Conservation (phyloP, 768 basidiomycete genomes). For the Boletus edulis region DNA sequence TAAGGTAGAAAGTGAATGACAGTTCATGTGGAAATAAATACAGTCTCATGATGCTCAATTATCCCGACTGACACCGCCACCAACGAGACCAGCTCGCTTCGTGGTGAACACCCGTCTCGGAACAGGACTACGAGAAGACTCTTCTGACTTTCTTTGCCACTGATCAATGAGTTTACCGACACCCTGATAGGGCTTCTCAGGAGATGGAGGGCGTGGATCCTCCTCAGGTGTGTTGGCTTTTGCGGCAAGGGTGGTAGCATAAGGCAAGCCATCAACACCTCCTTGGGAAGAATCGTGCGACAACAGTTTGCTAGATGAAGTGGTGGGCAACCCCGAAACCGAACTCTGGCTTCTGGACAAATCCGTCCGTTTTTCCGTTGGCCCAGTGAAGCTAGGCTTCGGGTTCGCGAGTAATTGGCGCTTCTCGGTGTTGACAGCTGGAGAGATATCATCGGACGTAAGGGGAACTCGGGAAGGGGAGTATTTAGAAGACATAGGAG, state of each 20-base stretch:
- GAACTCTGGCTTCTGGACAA: constrained; percentile 12
- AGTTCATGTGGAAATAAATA: constrained; percentile 11
- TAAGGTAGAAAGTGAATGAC: constrained; percentile 7
- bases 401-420: constrained; percentile 12
- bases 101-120: constrained; percentile 38
- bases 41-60: constrained; percentile 14
- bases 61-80: constrained; percentile 20
- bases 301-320: constrained; percentile 21
- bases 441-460: constrained; percentile 7
- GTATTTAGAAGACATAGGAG: constrained; percentile 23
- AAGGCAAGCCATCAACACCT: constrained; percentile 28
- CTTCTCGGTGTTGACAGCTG: constrained; percentile 19
- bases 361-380: constrained; percentile 18
- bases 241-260: not conserved
- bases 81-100: constrained; percentile 40
- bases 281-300: constrained; percentile 14
- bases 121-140: constrained; percentile 34
- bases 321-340: constrained; percentile 22
- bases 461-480: constrained; percentile 20
- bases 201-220: constrained; percentile 53
- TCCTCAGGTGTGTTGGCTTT: constrained; percentile 20
- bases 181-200: constrained; percentile 77
- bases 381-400: constrained; percentile 14
- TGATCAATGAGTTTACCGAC: constrained; percentile 84
- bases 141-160: constrained; percentile 82